phyloP scores from a whole-genome alignment of 2,329 filamentous ascomycete genomes.

The Aspergillus versicolor region DNA sequence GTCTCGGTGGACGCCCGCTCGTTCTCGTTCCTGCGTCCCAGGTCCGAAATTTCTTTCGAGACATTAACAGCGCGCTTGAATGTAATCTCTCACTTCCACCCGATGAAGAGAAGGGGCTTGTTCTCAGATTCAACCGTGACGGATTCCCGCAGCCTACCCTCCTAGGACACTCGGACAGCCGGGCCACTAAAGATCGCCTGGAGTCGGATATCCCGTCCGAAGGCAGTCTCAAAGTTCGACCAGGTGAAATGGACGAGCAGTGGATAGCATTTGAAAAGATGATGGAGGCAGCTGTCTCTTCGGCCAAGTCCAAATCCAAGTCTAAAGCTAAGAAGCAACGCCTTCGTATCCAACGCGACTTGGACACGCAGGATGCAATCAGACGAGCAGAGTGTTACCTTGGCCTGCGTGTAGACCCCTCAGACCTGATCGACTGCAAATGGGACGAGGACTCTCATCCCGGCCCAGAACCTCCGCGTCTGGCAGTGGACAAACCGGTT shows the following conservation, averaged over 20 bases:
- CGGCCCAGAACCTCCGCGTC: constrained; percentile 24
- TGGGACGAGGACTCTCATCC: constrained; percentile 21
- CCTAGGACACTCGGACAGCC: constrained; percentile 57
- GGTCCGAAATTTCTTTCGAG: constrained; percentile 61
- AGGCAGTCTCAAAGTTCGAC: neutral
- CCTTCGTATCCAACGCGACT: constrained; percentile 51
- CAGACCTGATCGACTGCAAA: constrained; percentile 22
- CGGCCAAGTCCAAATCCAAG: constrained; percentile 52
- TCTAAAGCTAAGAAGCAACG: constrained; percentile 52
- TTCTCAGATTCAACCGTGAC: constrained; percentile 60
- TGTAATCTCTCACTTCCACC: constrained; percentile 60
- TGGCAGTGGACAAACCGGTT: constrained; percentile 48
- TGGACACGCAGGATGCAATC: constrained; percentile 55
- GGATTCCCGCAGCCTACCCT: constrained; percentile 66
- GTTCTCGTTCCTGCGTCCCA: constrained; percentile 69
- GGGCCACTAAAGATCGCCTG: constrained; percentile 41
- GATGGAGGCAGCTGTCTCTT: constrained; percentile 53
- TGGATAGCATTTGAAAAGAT: constrained; percentile 39
- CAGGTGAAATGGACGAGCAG: constrained; percentile 12
- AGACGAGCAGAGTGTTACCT: constrained; percentile 69
- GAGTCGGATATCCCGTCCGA: constrained; percentile 33
- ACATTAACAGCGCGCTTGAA: constrained; percentile 59
- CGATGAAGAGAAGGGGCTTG: constrained; percentile 55
- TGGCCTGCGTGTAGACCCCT: constrained; percentile 54
- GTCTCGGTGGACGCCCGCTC: constrained; percentile 52